Evolutionary conservation across 495 filamentous ascomycete genomes (phyloP), one percentile per base, ranked within the genome.

Genomic region (Hyaloscypha variabilis): DNA sequence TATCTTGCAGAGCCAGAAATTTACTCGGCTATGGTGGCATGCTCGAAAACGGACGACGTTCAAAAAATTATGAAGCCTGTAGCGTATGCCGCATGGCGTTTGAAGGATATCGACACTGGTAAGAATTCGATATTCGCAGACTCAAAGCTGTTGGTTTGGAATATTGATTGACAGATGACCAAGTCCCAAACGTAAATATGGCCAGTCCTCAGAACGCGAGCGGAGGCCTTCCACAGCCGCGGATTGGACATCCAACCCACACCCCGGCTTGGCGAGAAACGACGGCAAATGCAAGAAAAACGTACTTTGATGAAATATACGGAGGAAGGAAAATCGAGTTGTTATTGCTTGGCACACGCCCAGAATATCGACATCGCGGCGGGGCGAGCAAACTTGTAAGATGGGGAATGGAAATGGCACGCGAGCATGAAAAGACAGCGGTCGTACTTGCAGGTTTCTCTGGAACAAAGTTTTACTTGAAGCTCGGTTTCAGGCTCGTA

Each of bases 391-490:
- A 79, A 68, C 77, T 87, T 1, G 73, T 84, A 3, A 46, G 71
- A 23, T 87, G 83, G 82, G 83, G 83, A 4, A 79, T 81, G 46
- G 70, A 77, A 23, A 64, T 72, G 39, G 79, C 81, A 1, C 77
- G 81, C 67, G 49, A 31, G 67, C n/a, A 76, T 24, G 71, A 74
- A 8, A 5, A 72, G 10, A 60, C 64, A 52, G 66, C 67, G 0
- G 73, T 71, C 2, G 70, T 75, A 30, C 72, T 75, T 57, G 69
- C 71, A 6, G 68, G 70, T 59, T 69, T 71, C 19, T 74, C 70
- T 68, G 74, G 71, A 24, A 23, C 63, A 10, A 4, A 28, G 21
- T 54, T 76, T 28, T 76, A 76, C 49, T 28, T n/a, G 24, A 68
- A 68, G 57, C 62, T 76, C 0, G 74, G 74, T 1, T 75, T 75